Evolutionary conservation across 2,329 filamentous ascomycete species (phyloP), one percentile per base, ranked within the genome.

Genomic region (Colletotrichum karsti): DNA sequence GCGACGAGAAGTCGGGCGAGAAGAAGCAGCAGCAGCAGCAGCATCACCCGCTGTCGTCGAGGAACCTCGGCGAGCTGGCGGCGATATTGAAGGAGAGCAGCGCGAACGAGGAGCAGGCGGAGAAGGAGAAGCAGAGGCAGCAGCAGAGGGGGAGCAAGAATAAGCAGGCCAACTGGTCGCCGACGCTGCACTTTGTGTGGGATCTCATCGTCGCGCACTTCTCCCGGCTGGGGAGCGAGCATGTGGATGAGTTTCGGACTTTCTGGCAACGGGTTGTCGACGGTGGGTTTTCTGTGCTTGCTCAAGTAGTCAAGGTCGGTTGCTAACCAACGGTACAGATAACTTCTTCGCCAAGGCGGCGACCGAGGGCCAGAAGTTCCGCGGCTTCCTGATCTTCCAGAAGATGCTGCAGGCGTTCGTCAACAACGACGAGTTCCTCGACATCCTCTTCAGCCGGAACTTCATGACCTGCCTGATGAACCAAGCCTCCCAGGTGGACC

Each of bases 251-350:
- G 13, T 94, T 97, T 75, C 84, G 86, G 53, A 88, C 92, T 51
- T 97, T 98, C 76, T 98, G 95, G 95, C 89, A 88, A 42, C 90
- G 93, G 48, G 91, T 93, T 63, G 91, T 98, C 67, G 95, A 98
- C 79, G 92, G 93, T 94, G 80, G 83, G 91, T 83, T 65, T 22
- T 28, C 2, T 42, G 3, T 3, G 35, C n/a, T n/a, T n/a, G n/a
- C n/a, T 39, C 26, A 67, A 4, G 15, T 12, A 35, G 28, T 48
- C 4, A 13, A 6, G 18, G 5, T 33, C 7, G n/a, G 18, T 64
- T 2, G 1, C 28, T n/a, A 6, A 24, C n/a, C 28, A 46, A 73
- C 82, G 70, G 78, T 8, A 0, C 70, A 95, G 93, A 95, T 76
- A 92, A 92, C 8, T 85, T 98, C 4, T 98, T 98, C 77, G 91